Base-by-base conservation (phyloP, 169 alveolate genomes). In the Babesia sp. region DNA sequence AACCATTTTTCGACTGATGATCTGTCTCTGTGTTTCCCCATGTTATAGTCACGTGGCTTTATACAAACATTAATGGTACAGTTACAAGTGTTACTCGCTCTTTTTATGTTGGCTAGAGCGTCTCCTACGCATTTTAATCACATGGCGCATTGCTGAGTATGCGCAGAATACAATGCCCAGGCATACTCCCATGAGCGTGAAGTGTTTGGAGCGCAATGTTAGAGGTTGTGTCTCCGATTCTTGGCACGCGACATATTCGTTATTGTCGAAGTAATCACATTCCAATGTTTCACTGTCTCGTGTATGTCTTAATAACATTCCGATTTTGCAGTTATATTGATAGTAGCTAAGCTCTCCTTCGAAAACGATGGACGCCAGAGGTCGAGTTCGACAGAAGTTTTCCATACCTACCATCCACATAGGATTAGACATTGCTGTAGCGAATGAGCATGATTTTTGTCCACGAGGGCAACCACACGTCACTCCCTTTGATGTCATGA, bases 311-410 rank as follows among this genome's bases (percentile, higher is more conserved):
- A 70, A 2, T 58, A 79, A 64, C 69, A 79, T 50, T 11, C 83
- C 87, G 42, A 79, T 44, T 57, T 71, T 79, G 71, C 87, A 79
- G 67, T 70, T 36, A 71, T 69, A 79, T 12, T n/a, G n/a, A 42
- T 79, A 79, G n/a, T 66, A 28, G 14, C 71, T 64, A 22, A 39
- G 24, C 12, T 58, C 58, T 16, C 68, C 79, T 12, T 79, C 84
- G 63, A 79, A 79, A 0, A 46, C 70, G 14, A 79, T 50, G 59
- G 56, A 71, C 20, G 75, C 81, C 59, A 45, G 41, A 1, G 77
- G 73, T 39, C 64, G 39, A 2, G 41, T 8, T 18, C 60, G 41
- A 41, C 87, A 79, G 56, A 79, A 57, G 50, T 79, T 42, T 22
- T 60, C 41, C 71, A 79, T 54, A 20, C 67, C 61, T 20, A 16